Percentiles rank a stretch among this genome's conserved stretches.
phyloP scores from a whole-genome alignment of 148 eudicot genomes.

The Cornus florida region DNA sequence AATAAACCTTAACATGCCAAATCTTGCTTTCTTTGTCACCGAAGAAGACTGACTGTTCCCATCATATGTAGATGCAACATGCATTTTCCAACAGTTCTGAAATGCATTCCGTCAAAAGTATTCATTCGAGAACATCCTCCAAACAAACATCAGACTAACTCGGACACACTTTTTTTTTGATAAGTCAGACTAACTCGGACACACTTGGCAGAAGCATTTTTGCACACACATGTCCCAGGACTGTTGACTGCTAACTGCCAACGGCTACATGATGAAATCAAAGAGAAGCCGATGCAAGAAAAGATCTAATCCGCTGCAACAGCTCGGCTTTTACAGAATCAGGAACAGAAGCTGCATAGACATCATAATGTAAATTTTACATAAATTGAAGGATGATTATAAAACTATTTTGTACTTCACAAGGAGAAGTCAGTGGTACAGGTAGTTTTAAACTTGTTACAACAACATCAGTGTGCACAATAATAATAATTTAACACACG shows the following conservation, averaged over 20 bases:
- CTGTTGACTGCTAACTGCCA: neutral
- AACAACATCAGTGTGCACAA: neutral
- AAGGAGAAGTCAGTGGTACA: neutral
- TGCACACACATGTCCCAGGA: neutral
- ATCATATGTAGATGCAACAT: neutral
- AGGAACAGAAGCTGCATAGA: constrained; percentile 63
- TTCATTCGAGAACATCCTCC: neutral
- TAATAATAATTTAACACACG: no score
- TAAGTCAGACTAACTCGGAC: neutral
- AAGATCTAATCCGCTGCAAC: constrained; percentile 60
- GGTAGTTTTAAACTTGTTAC: neutral
- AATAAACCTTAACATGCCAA: neutral
- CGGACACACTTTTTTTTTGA: neutral
- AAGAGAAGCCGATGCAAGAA: constrained; percentile 52
- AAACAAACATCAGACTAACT: neutral
- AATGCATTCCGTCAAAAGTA: neutral
- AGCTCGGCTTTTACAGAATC: constrained; percentile 72
- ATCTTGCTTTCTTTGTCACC: neutral
- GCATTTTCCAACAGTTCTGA: neutral
- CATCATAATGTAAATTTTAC: neutral
- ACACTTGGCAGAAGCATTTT: neutral
- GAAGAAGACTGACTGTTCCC: neutral
- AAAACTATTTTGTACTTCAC: neutral
- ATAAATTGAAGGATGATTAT: neutral
- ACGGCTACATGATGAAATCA: constrained; percentile 16